A percentile compares a stretch with the other conserved stretches of the same genome.
phyloP scores from a whole-genome alignment of 2,329 filamentous ascomycete species.

The Colletotrichum scovillei region DNA sequence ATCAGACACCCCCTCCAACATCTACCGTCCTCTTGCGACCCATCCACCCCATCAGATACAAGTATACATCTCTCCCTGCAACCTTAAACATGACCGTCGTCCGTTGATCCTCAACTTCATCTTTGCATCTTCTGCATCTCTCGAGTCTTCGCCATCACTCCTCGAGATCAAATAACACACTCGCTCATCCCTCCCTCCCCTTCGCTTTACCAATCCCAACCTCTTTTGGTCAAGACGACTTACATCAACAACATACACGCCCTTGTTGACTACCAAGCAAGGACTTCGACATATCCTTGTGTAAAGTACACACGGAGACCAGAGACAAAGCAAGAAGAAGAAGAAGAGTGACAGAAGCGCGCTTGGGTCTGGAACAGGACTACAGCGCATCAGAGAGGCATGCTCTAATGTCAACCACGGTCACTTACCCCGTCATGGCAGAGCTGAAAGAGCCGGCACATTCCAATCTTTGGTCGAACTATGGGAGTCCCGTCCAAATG shows the following conservation, averaged over 20 bases:
- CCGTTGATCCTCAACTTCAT: slow-evolving; percentile 43
- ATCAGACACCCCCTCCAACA: slow-evolving; percentile 60
- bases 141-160: slow-evolving; percentile 23
- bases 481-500: slow-evolving; percentile 65
- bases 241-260: not conserved
- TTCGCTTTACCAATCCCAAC: not conserved
- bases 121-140: slow-evolving; percentile 35
- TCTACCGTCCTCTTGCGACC: slow-evolving; percentile 50
- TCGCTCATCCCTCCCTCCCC: not conserved
- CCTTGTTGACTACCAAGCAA: slow-evolving; percentile 31
- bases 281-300: slow-evolving; percentile 11
- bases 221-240: slow-evolving; percentile 1
- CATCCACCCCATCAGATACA: slow-evolving; percentile 55
- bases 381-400: slow-evolving; percentile 47
- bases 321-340: not conserved
- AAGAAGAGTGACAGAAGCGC: slow-evolving; percentile 25
- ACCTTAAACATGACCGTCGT: slow-evolving; percentile 45
- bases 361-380: slow-evolving; percentile 35
- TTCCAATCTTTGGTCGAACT: slow-evolving; percentile 68
- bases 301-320: slow-evolving; percentile 9
- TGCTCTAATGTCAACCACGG: slow-evolving; percentile 71
- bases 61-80: slow-evolving; percentile 59
- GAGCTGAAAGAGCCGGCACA: slow-evolving; percentile 71
- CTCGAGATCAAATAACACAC: slow-evolving; percentile 10
- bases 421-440: slow-evolving; percentile 72